These are phyloP conservation scores for Diversispora epigaea DNA, from an alignment of 192 early-diverging fungal genomes.

Conservation along the genomic window DNA sequence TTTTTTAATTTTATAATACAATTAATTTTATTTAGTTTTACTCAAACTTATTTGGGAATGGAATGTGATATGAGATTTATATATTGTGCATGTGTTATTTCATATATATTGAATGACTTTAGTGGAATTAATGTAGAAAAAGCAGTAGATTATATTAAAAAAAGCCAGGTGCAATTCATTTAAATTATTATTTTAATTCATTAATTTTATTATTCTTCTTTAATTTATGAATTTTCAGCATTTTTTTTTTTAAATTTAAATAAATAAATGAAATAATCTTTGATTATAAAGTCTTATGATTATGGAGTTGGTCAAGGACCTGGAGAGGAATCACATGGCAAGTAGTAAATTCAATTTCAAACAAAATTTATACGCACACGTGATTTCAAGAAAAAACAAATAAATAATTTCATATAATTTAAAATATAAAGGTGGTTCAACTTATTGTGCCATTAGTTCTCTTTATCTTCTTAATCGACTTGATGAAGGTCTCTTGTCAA, in stretches of 20 bases:
- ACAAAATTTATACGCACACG: not conserved
- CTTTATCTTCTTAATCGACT: slow-evolving; percentile 67
- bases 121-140: slow-evolving; percentile 69
- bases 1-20: not conserved
- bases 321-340: slow-evolving; percentile 81
- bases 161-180: slow-evolving; percentile 48
- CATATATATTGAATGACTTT: slow-evolving; percentile 87
- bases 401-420: too few relatives aligned
- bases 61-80: slow-evolving; percentile 91
- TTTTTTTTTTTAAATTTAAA: slow-evolving; percentile 19
- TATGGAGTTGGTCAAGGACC: slow-evolving; percentile 77
- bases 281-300: slow-evolving; percentile 58
- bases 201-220: not conserved
- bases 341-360: not conserved
- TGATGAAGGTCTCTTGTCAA: slow-evolving; percentile 56
- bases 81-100: slow-evolving; percentile 86
- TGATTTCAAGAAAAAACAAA: not conserved
- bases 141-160: slow-evolving; percentile 60
- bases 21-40: slow-evolving; percentile 51
- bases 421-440: slow-evolving; percentile 62
- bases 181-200: not conserved
- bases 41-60: slow-evolving; percentile 61
- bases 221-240: slow-evolving; percentile 30
- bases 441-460: slow-evolving; percentile 87
- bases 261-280: slow-evolving; percentile 2